These are phyloP conservation scores for Parsonsia alboflavescens DNA, from an alignment of 257 asterid species.

Conservation along the genomic window DNA sequence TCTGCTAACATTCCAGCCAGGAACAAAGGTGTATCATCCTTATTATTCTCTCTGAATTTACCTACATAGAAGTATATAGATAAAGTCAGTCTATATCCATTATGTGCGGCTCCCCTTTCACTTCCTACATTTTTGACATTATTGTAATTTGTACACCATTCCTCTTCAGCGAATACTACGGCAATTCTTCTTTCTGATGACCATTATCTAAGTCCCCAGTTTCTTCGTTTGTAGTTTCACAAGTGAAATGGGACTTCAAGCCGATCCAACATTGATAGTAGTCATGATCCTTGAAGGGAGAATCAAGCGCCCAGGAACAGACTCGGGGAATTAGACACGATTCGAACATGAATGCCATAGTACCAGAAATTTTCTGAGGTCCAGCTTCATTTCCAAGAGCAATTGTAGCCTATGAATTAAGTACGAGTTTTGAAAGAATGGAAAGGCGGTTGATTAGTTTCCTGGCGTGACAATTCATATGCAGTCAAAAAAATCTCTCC, in stretches of 20 bases:
- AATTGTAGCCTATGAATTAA: conserved; percentile 55
- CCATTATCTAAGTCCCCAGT: conserved; percentile 24
- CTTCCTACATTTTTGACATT: too few relatives aligned
- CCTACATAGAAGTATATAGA: too few relatives aligned
- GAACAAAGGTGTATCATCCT: too few relatives aligned
- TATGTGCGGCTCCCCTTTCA: too few relatives aligned
- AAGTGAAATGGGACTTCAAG: conserved; percentile 74
- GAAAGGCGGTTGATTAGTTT: background rate
- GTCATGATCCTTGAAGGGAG: conserved; percentile 72
- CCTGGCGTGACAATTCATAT: background rate
- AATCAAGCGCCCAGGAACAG: conserved; percentile 84
- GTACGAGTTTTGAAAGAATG: background rate
- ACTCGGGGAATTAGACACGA: conserved; percentile 89
- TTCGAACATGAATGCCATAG: conserved; percentile 98
- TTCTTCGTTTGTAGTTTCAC: conserved; percentile 21
- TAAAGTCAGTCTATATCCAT: too few relatives aligned
- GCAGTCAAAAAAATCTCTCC: background rate
- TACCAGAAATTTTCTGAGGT: conserved; percentile 55
- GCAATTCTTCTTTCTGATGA: conserved; percentile 10
- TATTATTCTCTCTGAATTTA: too few relatives aligned
- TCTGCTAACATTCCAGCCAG: too few relatives aligned
- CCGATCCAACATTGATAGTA: conserved; percentile 98
- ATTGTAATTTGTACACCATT: too few relatives aligned
- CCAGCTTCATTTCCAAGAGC: conserved; percentile 67
- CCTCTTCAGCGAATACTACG: background rate